These are phyloP conservation scores for Boletus sp. DNA, from an alignment of 1,284 basidiomycete species.

Conservation along the genomic window DNA sequence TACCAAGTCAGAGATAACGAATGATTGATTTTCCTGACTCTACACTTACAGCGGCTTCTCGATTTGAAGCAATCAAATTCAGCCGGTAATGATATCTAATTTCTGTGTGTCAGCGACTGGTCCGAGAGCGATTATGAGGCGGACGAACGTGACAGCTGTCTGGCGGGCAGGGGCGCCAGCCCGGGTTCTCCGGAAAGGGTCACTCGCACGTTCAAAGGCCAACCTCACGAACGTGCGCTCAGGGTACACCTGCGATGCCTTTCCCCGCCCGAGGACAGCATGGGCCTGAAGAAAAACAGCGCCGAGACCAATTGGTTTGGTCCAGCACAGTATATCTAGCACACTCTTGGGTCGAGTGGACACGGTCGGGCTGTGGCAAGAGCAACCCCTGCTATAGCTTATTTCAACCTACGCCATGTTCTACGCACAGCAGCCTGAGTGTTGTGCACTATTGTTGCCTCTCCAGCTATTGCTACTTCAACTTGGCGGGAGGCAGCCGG, in stretches of 20 bases:
- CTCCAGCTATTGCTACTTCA: not conserved
- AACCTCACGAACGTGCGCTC: conserved; percentile 17
- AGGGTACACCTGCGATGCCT: not conserved
- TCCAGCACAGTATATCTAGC: not conserved
- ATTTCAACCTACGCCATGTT: not conserved
- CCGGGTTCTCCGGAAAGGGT: conserved; percentile 2
- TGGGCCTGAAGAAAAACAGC: not conserved
- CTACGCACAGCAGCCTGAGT: not conserved
- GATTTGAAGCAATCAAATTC: not conserved
- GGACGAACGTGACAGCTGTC: conserved; percentile 21
- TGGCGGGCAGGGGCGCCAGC: not conserved
- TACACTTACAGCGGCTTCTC: conserved; percentile 17
- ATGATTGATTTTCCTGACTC: conserved; percentile 1
- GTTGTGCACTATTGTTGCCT: not conserved
- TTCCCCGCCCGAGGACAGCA: not conserved
- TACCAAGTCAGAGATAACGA: conserved; percentile 17
- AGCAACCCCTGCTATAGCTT: not conserved
- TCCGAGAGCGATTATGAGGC: not conserved
- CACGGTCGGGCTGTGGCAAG: not conserved
- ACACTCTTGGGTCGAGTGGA: not conserved
- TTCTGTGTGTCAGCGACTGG: not conserved
- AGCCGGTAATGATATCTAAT: not conserved
- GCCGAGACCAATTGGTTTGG: not conserved
- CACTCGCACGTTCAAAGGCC: conserved; percentile 12
- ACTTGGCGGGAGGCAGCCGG: not conserved